Percentiles rank a stretch among this genome's conserved stretches.
Evolutionary conservation across 2,329 filamentous ascomycete genomes (phyloP).

Genomic region (Penicillium sp.): DNA sequence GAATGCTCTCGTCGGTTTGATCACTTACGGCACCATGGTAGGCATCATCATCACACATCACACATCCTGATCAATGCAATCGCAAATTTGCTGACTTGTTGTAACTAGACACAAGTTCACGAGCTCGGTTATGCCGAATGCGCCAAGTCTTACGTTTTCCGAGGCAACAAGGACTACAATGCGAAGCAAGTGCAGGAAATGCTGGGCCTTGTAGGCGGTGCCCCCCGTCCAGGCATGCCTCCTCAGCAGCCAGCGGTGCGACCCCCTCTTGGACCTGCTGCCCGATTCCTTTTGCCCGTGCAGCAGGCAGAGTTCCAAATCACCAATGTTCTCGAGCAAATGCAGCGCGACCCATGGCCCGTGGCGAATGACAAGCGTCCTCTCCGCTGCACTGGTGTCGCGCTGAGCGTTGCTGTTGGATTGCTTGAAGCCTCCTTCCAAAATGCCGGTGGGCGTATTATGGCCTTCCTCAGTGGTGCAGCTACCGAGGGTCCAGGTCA

Average conservation of each 20-base stretch:
- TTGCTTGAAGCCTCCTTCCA: constrained; percentile 92
- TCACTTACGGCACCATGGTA: constrained; percentile 84
- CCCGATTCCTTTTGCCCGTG: constrained; percentile 87
- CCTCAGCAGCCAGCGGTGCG: constrained; percentile 61
- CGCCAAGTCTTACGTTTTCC: constrained; percentile 97
- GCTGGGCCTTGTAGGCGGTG: constrained; percentile 67
- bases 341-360: constrained; percentile 97
- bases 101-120: constrained; percentile 74
- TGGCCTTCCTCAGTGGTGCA: constrained; percentile 93
- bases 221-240: constrained; percentile 65
- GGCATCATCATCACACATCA: constrained; percentile 14
- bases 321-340: constrained; percentile 87
- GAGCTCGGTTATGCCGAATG: constrained; percentile 98
- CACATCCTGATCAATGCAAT: neutral
- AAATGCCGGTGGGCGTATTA: constrained; percentile 89
- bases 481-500: constrained; percentile 94
- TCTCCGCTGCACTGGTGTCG: constrained; percentile 88
- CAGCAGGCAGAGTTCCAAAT: constrained; percentile 96
- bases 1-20: constrained; percentile 58
- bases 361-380: constrained; percentile 88
- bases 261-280: constrained; percentile 69
- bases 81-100: constrained; percentile 6
- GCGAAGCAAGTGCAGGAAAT: constrained; percentile 99
- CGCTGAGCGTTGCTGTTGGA: constrained; percentile 89
- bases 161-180: constrained; percentile 95